Base-by-base conservation (phyloP, 106 monocot genomes). In the Dendrobium officinale region DNA sequence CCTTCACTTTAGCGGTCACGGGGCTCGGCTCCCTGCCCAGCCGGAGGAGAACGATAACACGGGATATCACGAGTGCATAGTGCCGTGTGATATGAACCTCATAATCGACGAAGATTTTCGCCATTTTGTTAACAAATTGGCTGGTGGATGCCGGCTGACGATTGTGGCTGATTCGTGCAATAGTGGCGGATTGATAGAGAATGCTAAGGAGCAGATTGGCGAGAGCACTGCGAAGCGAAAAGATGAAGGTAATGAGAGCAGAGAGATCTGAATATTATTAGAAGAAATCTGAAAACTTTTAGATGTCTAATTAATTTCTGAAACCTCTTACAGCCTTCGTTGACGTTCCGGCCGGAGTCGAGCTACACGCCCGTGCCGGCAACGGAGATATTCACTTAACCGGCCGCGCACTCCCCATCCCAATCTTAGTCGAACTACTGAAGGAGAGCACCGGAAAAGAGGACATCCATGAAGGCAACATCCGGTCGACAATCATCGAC, bases 1-100 rank as follows among this genome's bases (percentile, higher is more conserved):
- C 84, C 45, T 97, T 67, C 96, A 94, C 77, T 97, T 91, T 84
- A 97, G 96, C 80, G 96, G 96, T 26, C 96, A 97, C 24, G 96
- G 96, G n/a, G 89, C 94, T 4, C 85, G 96, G 22, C 83, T 97
- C 41, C 96, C 96, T 18, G 90, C 94, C 26, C 94, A 94, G 88
- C 88, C 90, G 42, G 92, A 92, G 20, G 94, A 92, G 45, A 72
- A 90, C 67, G 96, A 97, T 51, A 89, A 92, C 80, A 97, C 96
- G 1, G 96, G 96, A 1, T 83, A 72, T 72, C 51, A 83, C 22
- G 82, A 83, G 82, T 83, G 82, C 55, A 83, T 83, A 22, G 82
- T 83, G 9, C 82, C 82, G 40, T 78, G 70, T 55, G 82, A 83
- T 37, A 83, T 83, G 82, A 83, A 83, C 42, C 78, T 83, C 26